Base-by-base conservation (phyloP, 2,329 filamentous ascomycete species). In the Blastomyces gilchristii region DNA sequence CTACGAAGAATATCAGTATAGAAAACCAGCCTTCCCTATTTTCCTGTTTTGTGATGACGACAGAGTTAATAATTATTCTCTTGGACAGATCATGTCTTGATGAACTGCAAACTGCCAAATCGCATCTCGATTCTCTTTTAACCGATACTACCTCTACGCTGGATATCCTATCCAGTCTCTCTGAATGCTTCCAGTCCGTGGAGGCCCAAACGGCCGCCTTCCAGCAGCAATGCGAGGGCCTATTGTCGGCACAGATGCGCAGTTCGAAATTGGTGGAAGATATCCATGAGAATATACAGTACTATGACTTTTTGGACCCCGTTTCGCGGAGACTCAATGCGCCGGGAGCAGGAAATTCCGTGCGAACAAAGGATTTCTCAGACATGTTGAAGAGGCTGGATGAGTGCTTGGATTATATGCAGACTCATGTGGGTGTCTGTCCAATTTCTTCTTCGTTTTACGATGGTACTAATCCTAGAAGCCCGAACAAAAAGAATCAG, bases 141-240 rank as follows among this genome's bases (percentile, higher is more conserved):
- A 79, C 83, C 37, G 90, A 91, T 72, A 91, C 93, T 1, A 85
- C 89, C 62, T 83, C 83, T 22, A 88, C 91, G 0, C 81, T 99
- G 49, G 81, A 86, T 53, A 81, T 95, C 22, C 82, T 99, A 37
- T 87, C 89, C 18, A 86, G 84, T 0, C 82, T 99, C 18, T 92
- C 92, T 16, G 85, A 87, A 69, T 93, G 92, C 5, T 99, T 99
- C 78, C 87, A 87, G 68, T 81, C 87, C 0, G 93, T 99, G 58
- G 91, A 97, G 70, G 81, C 84, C 11, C 93, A 97, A 77, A 99
- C 94, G 0, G 90, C 88, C n/a, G 87, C 89, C 16, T 97, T 99
- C 78, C 90, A 92, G 73, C 85, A 88, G 57, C 91, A 96, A 75
- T 99, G 94, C 76, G 91, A 97, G 72, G 89, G 90, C 63, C 81